Evolutionary conservation across 371 early-diverging fungal genomes (phyloP).

Genomic region (Haplosporangium sp.): DNA sequence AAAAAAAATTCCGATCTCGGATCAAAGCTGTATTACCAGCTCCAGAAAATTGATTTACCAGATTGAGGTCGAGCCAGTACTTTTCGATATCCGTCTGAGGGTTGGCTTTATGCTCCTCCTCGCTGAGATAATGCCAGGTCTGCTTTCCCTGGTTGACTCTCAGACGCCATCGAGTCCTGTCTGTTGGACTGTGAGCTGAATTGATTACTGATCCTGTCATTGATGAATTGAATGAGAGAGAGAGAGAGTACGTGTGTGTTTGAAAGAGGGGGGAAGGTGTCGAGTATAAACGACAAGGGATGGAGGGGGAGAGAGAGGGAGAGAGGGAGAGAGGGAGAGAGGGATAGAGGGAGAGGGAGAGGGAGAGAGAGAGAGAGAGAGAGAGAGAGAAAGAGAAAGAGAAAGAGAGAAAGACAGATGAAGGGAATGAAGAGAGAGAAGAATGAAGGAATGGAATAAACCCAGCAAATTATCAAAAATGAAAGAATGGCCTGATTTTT

Average conservation of each 20-base stretch:
- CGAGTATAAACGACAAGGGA: not conserved
- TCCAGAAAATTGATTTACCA: slow-evolving; percentile 57
- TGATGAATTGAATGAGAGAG: not conserved
- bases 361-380: not conserved
- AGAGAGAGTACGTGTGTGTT: not conserved
- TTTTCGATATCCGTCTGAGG: slow-evolving; percentile 86
- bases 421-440: not conserved
- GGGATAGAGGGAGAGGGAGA: not conserved
- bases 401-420: not conserved
- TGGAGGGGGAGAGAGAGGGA: not conserved
- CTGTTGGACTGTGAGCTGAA: slow-evolving; percentile 59
- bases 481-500: slow-evolving; percentile 47
- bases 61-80: slow-evolving; percentile 90
- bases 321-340: not conserved
- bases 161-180: slow-evolving; percentile 83
- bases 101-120: slow-evolving; percentile 68
- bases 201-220: slow-evolving; percentile 30
- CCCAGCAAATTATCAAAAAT: too few species aligned
- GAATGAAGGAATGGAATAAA: too few species aligned
- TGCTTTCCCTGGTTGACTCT: slow-evolving; percentile 87
- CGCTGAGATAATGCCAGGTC: slow-evolving; percentile 89
- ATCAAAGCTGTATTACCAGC: not conserved
- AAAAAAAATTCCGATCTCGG: not conserved
- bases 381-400: not conserved
- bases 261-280: not conserved